Evolutionary conservation across 2,329 filamentous ascomycete species (phyloP), one percentile per base, ranked within the genome.

Genomic region (Graphium sp.): DNA sequence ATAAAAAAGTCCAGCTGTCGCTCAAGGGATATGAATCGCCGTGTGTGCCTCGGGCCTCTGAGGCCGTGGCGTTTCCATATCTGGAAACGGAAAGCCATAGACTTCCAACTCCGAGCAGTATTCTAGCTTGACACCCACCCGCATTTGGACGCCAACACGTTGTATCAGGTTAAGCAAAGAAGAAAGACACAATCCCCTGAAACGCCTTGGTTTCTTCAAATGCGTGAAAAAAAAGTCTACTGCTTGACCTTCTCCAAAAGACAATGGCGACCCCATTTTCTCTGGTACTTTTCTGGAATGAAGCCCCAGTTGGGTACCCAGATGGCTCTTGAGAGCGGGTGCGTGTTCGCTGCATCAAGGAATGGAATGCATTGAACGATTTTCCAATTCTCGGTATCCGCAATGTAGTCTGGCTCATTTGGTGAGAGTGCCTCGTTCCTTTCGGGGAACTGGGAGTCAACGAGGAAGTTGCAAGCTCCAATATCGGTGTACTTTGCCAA

Each of bases 231-330:
- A n/a, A n/a, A n/a, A n/a, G n/a, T n/a, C n/a, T n/a, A n/a, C n/a
- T n/a, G n/a, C n/a, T n/a, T n/a, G n/a, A n/a, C n/a, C n/a, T n/a
- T 67, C 42, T 67, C 66, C 37, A 95, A 53, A 29, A 98, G 58
- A 49, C 89, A 98, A 50, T 95, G 91, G 30, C 72, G 62, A 12
- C 84, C 89, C 83, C 85, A 95, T 50, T 71, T 74, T 32, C 87
- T 69, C 40, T 63, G 69, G 37, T 72, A 74, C 34, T 62, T 63
- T 23, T 71, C 61, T 1, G 85, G 84, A 10, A 93, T 55, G 22
- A 82, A 52, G 1, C 63, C 53, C 35, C 72, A 52, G 38, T 83
- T 66, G 3, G 89, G 89, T 20, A 93, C 48, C 81, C 83, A 95
- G 26, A 93, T 52, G 7, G 81, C 66, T 35, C 89, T 69, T 3